Base-by-base conservation (phyloP, 169 alveolate species). In the Miamiensis avidus region DNA sequence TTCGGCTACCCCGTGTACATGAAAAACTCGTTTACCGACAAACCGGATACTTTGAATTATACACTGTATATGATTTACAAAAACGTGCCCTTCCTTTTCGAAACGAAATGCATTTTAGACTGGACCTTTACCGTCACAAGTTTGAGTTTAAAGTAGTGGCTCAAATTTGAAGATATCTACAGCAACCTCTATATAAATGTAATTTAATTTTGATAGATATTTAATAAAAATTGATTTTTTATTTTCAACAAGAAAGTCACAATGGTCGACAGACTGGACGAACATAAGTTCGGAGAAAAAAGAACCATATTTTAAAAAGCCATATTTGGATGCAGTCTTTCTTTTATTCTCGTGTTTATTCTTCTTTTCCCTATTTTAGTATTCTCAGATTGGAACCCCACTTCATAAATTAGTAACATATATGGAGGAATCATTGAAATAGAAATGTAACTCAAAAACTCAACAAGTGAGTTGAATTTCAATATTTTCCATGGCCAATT, bases 91-190 rank as follows among this genome's bases (percentile, higher is more conserved):
- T 96, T 96, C 84, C 29, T 94, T 29, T 93, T 88, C 87, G 98
- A 96, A 88, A 82, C 95, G 31, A 91, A 94, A 81, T 89, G 92
- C 0, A 84, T 96, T n/a, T 83, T 94, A 26, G 98, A 96, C 88
- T 96, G 97, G 97, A 93, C 97, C 27, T 92, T 96, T 74, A 95
- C 98, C 25, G 32, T 87, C 25, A 96, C 98, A 20, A 88, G 96
- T 29, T 91, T 96, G 33, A 97, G 93, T 84, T 64, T 95, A 26
- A 94, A 91, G 81, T 93, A 95, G 82, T 96, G 97, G 97, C 85
- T 95, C 65, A 95, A 94, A 85, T 86, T 95, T 28, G 98, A 95
- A 88, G 98, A 93, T 83, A 89, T 91, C 0, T 89, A 81, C 74
- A 89, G 92, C 30, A 89, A 90, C 75, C 81, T 91, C 25, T 82